phyloP scores from a whole-genome alignment of 176 grass and related monocot species.

The Oryza longistaminata region DNA sequence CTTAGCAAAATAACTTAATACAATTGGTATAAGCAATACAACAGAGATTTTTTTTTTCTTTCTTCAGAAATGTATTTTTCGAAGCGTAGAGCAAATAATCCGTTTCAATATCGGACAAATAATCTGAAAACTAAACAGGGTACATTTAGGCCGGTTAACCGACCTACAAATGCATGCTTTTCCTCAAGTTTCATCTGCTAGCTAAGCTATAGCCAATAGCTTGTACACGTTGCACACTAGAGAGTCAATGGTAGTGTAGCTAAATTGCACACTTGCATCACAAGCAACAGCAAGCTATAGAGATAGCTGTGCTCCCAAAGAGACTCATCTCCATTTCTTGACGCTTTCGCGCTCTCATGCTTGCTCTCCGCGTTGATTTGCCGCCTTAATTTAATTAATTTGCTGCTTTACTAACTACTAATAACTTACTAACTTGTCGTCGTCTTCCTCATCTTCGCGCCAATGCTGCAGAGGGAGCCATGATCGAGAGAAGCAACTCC shows the following conservation, averaged over 20 bases:
- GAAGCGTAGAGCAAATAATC: no score
- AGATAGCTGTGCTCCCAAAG: not conserved
- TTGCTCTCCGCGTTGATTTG: not conserved
- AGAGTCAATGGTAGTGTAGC: not conserved
- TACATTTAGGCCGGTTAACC: not conserved
- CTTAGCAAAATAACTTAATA: no score
- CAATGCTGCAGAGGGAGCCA: constrained; percentile 1
- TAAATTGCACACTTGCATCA: constrained; percentile 5
- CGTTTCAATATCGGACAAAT: no score
- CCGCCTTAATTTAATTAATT: not conserved
- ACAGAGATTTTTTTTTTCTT: no score
- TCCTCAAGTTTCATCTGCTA: not conserved
- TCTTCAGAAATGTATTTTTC: no score
- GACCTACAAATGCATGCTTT: not conserved
- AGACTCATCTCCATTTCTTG: constrained; percentile 31
- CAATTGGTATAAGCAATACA: no score
- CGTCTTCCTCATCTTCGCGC: not conserved
- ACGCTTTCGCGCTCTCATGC: constrained; percentile 1
- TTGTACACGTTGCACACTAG: not conserved
- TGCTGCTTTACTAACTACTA: not conserved
- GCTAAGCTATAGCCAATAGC: not conserved
- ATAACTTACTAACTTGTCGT: not conserved
- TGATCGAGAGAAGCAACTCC: constrained; percentile 37
- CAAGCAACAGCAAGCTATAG: constrained; percentile 30
- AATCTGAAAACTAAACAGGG: no score